Evolutionary conservation across 2,329 filamentous ascomycete species (phyloP), one percentile per base, ranked within the genome.

Genomic region (Cladosporium sp.): DNA sequence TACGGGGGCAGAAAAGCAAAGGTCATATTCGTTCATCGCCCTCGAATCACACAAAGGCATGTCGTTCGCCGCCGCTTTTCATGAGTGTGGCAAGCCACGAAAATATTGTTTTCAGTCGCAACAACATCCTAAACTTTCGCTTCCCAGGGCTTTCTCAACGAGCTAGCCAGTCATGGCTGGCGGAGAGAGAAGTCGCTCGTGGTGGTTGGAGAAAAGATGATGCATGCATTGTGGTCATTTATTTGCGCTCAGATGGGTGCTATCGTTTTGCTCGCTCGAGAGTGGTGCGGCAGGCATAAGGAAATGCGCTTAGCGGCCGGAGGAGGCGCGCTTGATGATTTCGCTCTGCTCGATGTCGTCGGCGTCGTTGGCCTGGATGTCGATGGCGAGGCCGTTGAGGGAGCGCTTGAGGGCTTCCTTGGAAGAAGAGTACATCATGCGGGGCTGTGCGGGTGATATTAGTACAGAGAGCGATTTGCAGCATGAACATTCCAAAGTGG

Each of bases 381-480:
- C 68, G 36, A 62, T 41, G 54, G 65, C 65, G 26, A 70, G 64
- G 44, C 65, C 67, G 64, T 66, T 65, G 63, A 70, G 86, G 60
- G 90, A 81, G 80, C 89, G 89, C 87, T 93, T 94, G 73, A 95
- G 86, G 67, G 90, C 90, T 75, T 93, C 90, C 84, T 94, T 95
- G 80, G 92, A 95, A 62, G 92, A 91, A 74, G 91, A 90, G 85
- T 94, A 95, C 80, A 93, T 86, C 92, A 95, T 95, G 86, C 93
- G 93, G 81, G 90, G 86, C 91, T 93, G 41, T 4, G 72, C 66
- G 41, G 11, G 14, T 44, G 4, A 11, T 32, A 34, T 65, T 47
- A 65, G 64, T 60, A 34, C 14, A 21, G 5, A 36, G 51, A 14
- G 15, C 28, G 24, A 24, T 41, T 3, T 26, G 12, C 14, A 15